These are phyloP conservation scores for Ophiosphaerella herpotricha DNA, from an alignment of 2,329 filamentous ascomycete species.

Conservation along the genomic window DNA sequence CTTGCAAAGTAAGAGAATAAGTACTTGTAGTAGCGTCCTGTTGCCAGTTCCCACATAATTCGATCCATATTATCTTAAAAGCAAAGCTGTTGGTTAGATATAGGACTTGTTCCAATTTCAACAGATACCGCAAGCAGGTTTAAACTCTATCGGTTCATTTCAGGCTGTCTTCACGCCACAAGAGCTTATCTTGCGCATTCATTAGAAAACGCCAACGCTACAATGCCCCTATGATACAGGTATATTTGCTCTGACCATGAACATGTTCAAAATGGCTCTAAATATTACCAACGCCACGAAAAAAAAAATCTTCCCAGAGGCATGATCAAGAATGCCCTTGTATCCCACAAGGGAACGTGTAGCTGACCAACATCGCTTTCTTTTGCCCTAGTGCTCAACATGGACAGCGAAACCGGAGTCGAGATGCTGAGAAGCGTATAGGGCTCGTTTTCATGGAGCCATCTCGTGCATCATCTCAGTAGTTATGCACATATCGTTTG, in stretches of 20 bases:
- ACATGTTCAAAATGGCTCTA: conserved; percentile 28
- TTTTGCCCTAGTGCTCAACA: conserved; percentile 16
- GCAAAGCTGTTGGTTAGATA: too few species aligned
- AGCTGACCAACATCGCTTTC: conserved; percentile 20
- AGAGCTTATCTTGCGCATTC: not conserved
- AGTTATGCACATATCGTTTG: conserved; percentile 13
- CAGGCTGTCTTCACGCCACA: too few species aligned
- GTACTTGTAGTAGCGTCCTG: too few species aligned
- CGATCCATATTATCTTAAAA: too few species aligned
- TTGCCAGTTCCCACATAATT: too few species aligned
- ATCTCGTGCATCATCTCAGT: conserved; percentile 16
- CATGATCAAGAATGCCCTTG: conserved; percentile 28
- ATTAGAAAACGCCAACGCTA: conserved; percentile 19
- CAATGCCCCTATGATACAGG: conserved; percentile 39
- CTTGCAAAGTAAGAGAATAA: conserved; percentile 4
- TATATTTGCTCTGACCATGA: conserved; percentile 26
- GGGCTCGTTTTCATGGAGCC: conserved; percentile 14
- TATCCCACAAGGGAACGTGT: conserved; percentile 32
- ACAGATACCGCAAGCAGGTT: too few species aligned
- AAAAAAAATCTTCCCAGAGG: conserved; percentile 19
- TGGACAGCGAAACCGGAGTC: conserved; percentile 15
- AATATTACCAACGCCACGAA: conserved; percentile 32
- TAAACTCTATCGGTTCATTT: too few species aligned
- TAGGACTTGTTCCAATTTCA: too few species aligned
- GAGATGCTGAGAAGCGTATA: conserved; percentile 24